Base-by-base conservation (phyloP, 2,329 filamentous ascomycete species). In the Colletotrichum endophyticum region DNA sequence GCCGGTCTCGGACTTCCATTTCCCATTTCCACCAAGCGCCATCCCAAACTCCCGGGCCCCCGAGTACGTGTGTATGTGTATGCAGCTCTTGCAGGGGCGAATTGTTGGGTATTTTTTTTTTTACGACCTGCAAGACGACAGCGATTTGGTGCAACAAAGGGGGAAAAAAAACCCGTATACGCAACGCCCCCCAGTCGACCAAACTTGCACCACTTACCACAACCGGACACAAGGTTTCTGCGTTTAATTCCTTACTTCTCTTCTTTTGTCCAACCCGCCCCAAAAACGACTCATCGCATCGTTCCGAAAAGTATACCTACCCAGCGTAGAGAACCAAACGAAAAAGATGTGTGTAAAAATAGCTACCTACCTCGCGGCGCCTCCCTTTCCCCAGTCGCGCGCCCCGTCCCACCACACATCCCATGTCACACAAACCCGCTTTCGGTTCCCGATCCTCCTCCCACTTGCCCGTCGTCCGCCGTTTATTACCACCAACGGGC, bases 311-410 rank as follows among this genome's bases (percentile, higher is more conserved):
- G 39, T 0, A 6, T 44, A 44, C 39, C 39, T 44, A 6, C 2
- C 36, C n/a, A n/a, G n/a, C n/a, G n/a, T 9, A 19, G 39, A 12
- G 19, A n/a, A n/a, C 39, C 9, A 44, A 44, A 44, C 36, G 11
- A 44, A 66, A 49, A 25, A 25, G 36, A 28, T 28, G 27, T 25
- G 36, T 59, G 57, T 76, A 76, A 76, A 73, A 76, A 76, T 76
- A 69, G 63, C 68, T 67, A 4, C 15, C 19, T 16, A 39, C 30
- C 25, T n/a, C 27, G 70, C 70, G 57, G 73, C 70, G 56, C 73
- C 73, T 73, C 64, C 63, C 73, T 73, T 59, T 73, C 64, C 70
- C 70, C 73, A 59, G 67, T 63, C 34, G 64, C 57, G 63, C 70
- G 56, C 64, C 27, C 56, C 53, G 62, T 61, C 62, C 62, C 62